Evolutionary conservation across 1,139 yeast genomes (phyloP), one percentile per base, ranked within the genome.

Genomic region (Geotrichum histeridarum): DNA sequence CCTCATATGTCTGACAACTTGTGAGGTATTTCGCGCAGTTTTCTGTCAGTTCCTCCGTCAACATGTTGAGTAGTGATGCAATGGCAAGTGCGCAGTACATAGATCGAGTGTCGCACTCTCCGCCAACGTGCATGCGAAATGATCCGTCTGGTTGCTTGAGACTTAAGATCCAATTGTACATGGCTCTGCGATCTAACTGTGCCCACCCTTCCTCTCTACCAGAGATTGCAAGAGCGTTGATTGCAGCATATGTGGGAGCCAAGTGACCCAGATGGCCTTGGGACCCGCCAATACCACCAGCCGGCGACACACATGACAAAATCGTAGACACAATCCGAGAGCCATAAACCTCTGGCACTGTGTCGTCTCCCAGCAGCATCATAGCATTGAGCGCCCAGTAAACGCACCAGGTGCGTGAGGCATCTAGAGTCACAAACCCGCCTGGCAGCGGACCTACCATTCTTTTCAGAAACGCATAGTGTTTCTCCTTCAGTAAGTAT

Each of bases 281-380:
- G 0, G 97, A 97, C 6, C 99, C 98, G 1, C 89, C 90, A 59
- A 91, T 81, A 0, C 95, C 96, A 0, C 90, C 91, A 43, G 63
- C 64, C 60, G 61, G 54, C 59, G 65, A 46, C 57, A 67, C 65
- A 57, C 71, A 64, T 1, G 67, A 60, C 7, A 73, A 49, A 2
- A 76, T 55, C 7, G 74, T 69, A 3, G 62, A 64, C 0, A 63
- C 65, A 12, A 67, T 64, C 54, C 57, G 69, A 9, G 61, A 62
- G n/a, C 54, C 53, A 15, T 56, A 50, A 0, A 63, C 65, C 3
- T 58, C 66, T 9, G 32, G 38, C 1, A 53, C 49, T n/a, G 62
- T 57, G 15, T 66, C 66, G n/a, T 61, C 63, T 0, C 74, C 75
- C 27, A 83, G 59, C 2, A 81, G 54, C 4, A 67, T 61, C 47